Evolutionary conservation across 768 basidiomycete species (phyloP).

Genomic region (Suillus spraguei): DNA sequence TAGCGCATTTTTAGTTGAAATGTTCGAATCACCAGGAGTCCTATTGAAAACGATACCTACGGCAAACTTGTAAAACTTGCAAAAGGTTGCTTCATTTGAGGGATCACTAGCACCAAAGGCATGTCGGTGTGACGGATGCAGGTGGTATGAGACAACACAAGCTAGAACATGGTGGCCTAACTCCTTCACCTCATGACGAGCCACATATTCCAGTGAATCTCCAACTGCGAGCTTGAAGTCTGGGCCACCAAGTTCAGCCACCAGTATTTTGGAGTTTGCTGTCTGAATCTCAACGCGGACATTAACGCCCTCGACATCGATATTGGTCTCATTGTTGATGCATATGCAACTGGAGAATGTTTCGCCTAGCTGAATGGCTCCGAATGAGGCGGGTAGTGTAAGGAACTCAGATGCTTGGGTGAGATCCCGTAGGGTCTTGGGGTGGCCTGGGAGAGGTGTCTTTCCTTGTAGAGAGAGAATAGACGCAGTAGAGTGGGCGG

Average conservation of each 20-base stretch:
- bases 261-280: slow-evolving; percentile 58
- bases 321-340: slow-evolving; percentile 75
- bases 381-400: slow-evolving; percentile 82
- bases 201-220: slow-evolving; percentile 65
- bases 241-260: slow-evolving; percentile 65
- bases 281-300: slow-evolving; percentile 89
- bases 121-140: slow-evolving; percentile 58
- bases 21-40: not conserved
- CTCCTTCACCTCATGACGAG: slow-evolving; percentile 92
- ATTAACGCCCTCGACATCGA: slow-evolving; percentile 62
- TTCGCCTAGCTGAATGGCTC: slow-evolving; percentile 86
- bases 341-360: slow-evolving; percentile 83
- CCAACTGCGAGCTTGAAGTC: slow-evolving; percentile 51
- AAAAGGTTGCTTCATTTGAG: slow-evolving; percentile 53
- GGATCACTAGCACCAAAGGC: slow-evolving; percentile 52
- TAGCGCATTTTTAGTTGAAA: slow-evolving; percentile 29
- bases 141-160: slow-evolving; percentile 82
- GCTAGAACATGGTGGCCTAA: slow-evolving; percentile 89
- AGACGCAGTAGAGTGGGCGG: slow-evolving; percentile 78
- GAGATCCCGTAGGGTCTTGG: slow-evolving; percentile 83
- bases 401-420: slow-evolving; percentile 79
- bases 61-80: slow-evolving; percentile 83
- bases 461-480: slow-evolving; percentile 77
- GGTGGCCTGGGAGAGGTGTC: slow-evolving; percentile 69
- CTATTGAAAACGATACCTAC: slow-evolving; percentile 46